Evolutionary conservation across 1,284 basidiomycete genomes (phyloP), one percentile per base, ranked within the genome.

Genomic region (Ceratobasidium theobromae): DNA sequence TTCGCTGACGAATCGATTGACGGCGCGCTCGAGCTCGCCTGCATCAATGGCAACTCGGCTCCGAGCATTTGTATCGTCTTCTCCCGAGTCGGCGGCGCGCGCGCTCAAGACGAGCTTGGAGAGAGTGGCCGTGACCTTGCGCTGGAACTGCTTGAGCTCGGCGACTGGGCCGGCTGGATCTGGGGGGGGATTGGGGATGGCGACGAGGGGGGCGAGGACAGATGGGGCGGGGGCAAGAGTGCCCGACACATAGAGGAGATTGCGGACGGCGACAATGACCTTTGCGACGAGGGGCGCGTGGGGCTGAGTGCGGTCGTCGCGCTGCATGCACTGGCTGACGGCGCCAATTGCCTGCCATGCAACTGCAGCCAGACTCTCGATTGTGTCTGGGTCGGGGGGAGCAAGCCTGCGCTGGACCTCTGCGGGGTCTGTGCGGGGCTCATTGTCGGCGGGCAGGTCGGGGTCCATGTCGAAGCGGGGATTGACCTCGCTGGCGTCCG

Each of bases 41-140:
- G 90, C 88, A 72, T 92, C 90, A 4, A 83, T 81, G 71, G 89
- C 86, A 68, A 91, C 88, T 35, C 88, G 83, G 68, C 82, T 83
- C 1, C 86, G 80, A n/a, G 86, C 86, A 69, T 91, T 87, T 12
- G 65, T 67, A 11, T 62, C 68, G 45, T 67, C 68, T 18, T 65
- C 60, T 14, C 64, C 58, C 6, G 72, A 71, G 53, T 75, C 73
- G 46, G 75, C 73, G 38, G 79, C 77, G 3, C 79, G 75, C 6
- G 77, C 73, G 9, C 77, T 77, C 2, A 80, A 74, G 11, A 77
- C 74, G 18, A 81, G 74, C 66, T 79, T 79, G 23, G 79, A 78
- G 14, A 81, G 74, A 5, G 77, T 76, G 0, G 77, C 76, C 16
- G 76, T 78, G 53, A 81, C 75, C 60, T 79, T 79, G 33, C 77